These are phyloP conservation scores for Trichoderma sp. DNA, from an alignment of 2,329 filamentous ascomycete species.

Conservation along the genomic window DNA sequence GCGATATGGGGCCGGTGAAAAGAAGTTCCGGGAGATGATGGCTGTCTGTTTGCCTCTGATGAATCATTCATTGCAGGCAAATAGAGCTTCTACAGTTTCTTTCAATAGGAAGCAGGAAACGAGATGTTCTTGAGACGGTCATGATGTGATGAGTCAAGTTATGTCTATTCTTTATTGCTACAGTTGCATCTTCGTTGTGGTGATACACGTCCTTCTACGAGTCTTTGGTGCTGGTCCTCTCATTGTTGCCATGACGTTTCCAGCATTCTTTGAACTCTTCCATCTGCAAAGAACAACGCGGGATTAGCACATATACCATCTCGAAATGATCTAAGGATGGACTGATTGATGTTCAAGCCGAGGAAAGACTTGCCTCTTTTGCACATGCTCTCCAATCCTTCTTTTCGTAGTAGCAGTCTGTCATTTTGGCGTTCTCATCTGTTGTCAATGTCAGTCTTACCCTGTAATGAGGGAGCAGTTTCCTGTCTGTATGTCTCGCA, in stretches of 20 bases:
- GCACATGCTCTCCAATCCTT: conserved; percentile 93
- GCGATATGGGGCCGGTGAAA: conserved; percentile 15
- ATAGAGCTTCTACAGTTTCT: not conserved
- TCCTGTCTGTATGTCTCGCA: not conserved
- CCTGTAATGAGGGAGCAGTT: not conserved
- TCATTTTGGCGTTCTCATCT: conserved; percentile 90
- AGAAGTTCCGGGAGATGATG: conserved; percentile 19
- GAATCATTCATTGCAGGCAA: not conserved
- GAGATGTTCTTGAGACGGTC: too few species aligned
- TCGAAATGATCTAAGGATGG: not conserved
- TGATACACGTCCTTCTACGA: conserved; percentile 38
- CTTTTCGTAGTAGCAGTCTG: conserved; percentile 93
- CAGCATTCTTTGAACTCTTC: conserved; percentile 86
- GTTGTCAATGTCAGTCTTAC: conserved; percentile 19
- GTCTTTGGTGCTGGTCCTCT: conserved; percentile 78
- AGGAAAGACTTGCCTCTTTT: conserved; percentile 68
- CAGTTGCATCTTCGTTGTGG: not conserved
- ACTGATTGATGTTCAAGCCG: not conserved
- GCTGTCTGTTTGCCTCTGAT: not conserved
- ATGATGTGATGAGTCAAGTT: not conserved
- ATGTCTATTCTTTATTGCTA: conserved; percentile 11
- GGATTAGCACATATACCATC: not conserved
- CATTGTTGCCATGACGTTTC: conserved; percentile 85
- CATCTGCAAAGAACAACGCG: conserved; percentile 64
- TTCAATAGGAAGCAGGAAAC: too few species aligned